Evolutionary conservation across 306 rosid genomes (phyloP).

Genomic region (Dryas alaskensis): DNA sequence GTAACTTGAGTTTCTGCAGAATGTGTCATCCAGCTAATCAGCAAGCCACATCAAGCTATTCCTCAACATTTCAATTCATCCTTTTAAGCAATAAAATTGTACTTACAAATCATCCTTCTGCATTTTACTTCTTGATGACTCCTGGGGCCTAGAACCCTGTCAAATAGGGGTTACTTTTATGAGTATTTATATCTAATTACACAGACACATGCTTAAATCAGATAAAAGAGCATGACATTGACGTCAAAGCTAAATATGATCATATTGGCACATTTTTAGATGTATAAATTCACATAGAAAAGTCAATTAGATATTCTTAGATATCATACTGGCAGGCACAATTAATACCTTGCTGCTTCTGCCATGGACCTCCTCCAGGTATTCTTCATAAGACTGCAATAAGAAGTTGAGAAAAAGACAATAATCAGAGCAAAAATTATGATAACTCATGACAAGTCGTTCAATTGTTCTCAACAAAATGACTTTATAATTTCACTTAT

Average conservation of each 20-base stretch:
- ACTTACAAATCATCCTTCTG: conserved; percentile 33
- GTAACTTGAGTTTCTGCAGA: conserved; percentile 22
- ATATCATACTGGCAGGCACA: conserved; percentile 30
- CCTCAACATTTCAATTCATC: background rate
- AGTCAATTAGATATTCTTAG: background rate
- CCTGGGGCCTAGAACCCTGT: conserved; percentile 37
- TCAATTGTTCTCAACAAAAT: background rate
- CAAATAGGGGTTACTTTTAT: conserved; percentile 9
- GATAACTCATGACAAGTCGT: too few species aligned
- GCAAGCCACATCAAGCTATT: background rate
- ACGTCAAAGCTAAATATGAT: too few species aligned
- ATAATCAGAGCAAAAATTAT: background rate
- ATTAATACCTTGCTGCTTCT: conserved; percentile 30
- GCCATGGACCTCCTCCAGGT: conserved; percentile 45
- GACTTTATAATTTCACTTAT: background rate
- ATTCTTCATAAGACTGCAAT: conserved; percentile 49
- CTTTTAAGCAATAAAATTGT: background rate
- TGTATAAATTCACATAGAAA: background rate
- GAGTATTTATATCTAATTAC: background rate
- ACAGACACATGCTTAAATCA: background rate
- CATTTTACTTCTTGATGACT: conserved; percentile 33
- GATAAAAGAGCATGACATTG: background rate
- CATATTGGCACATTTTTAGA: background rate
- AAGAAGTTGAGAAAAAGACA: conserved; percentile 10
- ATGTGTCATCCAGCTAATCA: conserved; percentile 5